Evolutionary conservation across 768 basidiomycete genomes (phyloP), one percentile per base, ranked within the genome.

Genomic region (Russula sp.): DNA sequence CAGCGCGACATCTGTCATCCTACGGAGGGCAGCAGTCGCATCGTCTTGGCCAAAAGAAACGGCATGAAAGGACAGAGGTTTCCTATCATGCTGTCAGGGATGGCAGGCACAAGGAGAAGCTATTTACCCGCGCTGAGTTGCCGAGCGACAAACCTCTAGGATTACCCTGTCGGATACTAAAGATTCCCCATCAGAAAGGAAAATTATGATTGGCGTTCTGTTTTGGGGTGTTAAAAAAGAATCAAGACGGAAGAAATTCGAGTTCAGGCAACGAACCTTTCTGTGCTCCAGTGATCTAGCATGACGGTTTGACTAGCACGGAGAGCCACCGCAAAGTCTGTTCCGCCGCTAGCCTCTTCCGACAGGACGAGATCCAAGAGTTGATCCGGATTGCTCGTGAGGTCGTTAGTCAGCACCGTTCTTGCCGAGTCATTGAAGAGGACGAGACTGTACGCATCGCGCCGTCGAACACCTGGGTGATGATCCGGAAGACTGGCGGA

Each of bases 401-500:
- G 77, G 62, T 85, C 81, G 59, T 85, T 81, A 41, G 66, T 59
- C 32, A 82, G 54, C 7, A 69, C 70, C 5, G 36, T 61, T 6
- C 42, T 39, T 2, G 72, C 50, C 0, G 1, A 7, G 16, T 70
- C 53, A 51, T 78, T 68, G 63, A 84, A 85, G 25, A 82, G 65
- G n/a, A 83, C 59, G 48, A 86, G 75, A 7, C 80, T 83, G 63
- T 86, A 86, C 1, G 85, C 74, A 61, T 85, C 85, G 43, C 76
- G 71, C 18, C 81, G 76, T 18, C 55, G 54, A 10, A 6, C 8
- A 20, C 8, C n/a, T 7, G 18, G 66, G 1, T 59, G 69, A 45
- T 73, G 70, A 20, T 34, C 61, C 9, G 74, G 69, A 13, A 75
- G 72, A 3, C 82, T 75, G 0, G 83, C 76, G 8, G 71, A 58